Evolutionary conservation across 2,329 filamentous ascomycete species (phyloP).

Genomic region (Hypoxylon sp.): DNA sequence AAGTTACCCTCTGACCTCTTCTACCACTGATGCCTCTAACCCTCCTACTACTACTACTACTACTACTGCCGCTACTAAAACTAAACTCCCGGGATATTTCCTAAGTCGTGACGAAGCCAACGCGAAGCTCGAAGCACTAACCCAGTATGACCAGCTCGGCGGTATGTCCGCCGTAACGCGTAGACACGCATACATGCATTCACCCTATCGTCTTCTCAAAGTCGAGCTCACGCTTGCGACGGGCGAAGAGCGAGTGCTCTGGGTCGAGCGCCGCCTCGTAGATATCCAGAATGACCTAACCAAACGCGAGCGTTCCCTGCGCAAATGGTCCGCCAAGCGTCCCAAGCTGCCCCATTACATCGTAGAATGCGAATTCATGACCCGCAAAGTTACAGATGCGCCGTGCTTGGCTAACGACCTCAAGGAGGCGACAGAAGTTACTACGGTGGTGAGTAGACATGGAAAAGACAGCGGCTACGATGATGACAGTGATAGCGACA

Average conservation of each 20-base stretch:
- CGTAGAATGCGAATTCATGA: constrained; percentile 38
- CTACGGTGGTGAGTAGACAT: too few relatives aligned
- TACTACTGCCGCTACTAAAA: too few relatives aligned
- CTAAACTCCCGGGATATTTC: constrained; percentile 11
- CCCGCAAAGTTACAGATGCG: constrained; percentile 1
- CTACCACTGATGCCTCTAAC: too few relatives aligned
- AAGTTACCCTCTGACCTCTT: too few relatives aligned
- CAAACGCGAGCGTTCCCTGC: constrained; percentile 1
- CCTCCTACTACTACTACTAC: too few relatives aligned
- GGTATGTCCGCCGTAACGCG: constrained; percentile 25
- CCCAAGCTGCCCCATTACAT: constrained; percentile 34
- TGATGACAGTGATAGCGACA: neutral
- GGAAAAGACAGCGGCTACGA: too few relatives aligned
- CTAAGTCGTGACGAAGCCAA: constrained; percentile 36
- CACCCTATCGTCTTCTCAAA: constrained; percentile 24
- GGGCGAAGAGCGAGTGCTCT: constrained; percentile 31
- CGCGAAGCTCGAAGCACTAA: constrained; percentile 27
- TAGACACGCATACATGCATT: constrained; percentile 17
- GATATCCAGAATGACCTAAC: constrained; percentile 14
- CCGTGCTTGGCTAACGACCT: neutral
- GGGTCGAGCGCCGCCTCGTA: constrained; percentile 35
- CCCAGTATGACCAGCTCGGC: constrained; percentile 15
- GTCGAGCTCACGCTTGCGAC: constrained; percentile 30
- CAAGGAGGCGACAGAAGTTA: neutral
- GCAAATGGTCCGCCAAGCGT: constrained; percentile 30